Evolutionary conservation across 1,284 basidiomycete species (phyloP), one percentile per base, ranked within the genome.

Genomic region (Boletus holoroseus): DNA sequence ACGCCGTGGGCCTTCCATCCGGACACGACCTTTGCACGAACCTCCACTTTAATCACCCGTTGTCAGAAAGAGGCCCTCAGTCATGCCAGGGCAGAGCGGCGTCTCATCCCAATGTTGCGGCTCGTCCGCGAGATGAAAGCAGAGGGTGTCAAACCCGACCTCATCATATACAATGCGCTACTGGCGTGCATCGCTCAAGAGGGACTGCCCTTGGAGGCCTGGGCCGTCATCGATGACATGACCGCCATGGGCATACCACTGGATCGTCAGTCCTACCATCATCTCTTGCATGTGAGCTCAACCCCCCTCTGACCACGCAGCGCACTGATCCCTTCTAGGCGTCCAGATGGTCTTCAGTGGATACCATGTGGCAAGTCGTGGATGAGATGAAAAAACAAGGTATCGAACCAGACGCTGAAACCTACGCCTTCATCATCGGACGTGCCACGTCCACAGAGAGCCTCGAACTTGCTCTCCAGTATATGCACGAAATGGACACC

Each of bases 221-320:
- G 80, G 71, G 88, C 86, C 7, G 76, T 88, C 24, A 72, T 88
- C 41, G 80, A 85, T 27, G 89, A 92, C 58, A 89, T 91, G 77
- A 49, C 73, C 20, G 69, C 76, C 13, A 61, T 79, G 44, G 81
- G 77, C 1, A 60, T 92, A 26, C 55, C 63, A 18, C 87, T 82
- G 1, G 75, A 83, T 53, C 58, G 73, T 3, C 71, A 76, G 48
- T 77, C 81, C 3, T 88, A 84, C 68, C 82, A 87, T 55, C 69
- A 76, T 38, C 72, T 92, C 15, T 68, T 93, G 48, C 65, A 76
- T 55, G 87, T 87, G 63, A 65, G 60, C 53, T 7, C 40, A 7
- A 5, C 34, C 34, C 34, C 34, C 24, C 36, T 50, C 47, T 40
- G 37, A 9, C 30, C 27, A 41, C 15, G 34, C 58, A 32, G 27